A percentile compares a stretch with the other conserved stretches of the same genome.
Evolutionary conservation across 352 stramenopile species (phyloP).

Genomic region (Phytophthora sojae): DNA sequence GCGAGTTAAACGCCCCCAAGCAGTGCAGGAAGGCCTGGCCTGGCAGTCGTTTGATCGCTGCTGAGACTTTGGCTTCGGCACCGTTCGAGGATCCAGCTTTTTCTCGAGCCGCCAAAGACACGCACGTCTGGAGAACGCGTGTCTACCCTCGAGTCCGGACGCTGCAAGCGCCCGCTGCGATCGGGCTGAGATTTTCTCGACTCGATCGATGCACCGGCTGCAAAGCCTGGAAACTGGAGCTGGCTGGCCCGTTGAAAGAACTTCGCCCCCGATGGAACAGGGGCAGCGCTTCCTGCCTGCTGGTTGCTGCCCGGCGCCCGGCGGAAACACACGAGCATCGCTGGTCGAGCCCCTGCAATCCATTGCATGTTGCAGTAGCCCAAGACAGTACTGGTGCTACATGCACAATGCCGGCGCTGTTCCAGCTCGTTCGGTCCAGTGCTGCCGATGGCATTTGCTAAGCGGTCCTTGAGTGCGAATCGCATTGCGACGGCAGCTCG

Average conservation of each 20-base stretch:
- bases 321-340: background rate
- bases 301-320: background rate
- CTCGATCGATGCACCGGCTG: background rate
- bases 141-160: constrained; percentile 13
- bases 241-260: background rate
- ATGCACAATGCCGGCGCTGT: background rate
- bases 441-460: background rate
- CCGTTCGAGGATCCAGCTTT: constrained; percentile 17
- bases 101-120: constrained; percentile 14
- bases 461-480: background rate
- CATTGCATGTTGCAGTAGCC: too few species aligned
- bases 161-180: background rate
- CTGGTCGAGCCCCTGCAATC: background rate
- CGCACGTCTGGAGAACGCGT: constrained; percentile 17
- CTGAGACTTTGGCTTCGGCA: background rate
- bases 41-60: background rate
- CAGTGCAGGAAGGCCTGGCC: background rate
- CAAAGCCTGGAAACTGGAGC: constrained; percentile 2
- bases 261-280: too few species aligned
- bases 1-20: too few species aligned
- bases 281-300: background rate
- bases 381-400: background rate
- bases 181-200: constrained; percentile 6
- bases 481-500: background rate
- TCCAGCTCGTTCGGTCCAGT: background rate